Evolutionary conservation across 169 alveolate genomes (phyloP), one percentile per base, ranked within the genome.

Genomic region (Eimeria sp.): DNA sequence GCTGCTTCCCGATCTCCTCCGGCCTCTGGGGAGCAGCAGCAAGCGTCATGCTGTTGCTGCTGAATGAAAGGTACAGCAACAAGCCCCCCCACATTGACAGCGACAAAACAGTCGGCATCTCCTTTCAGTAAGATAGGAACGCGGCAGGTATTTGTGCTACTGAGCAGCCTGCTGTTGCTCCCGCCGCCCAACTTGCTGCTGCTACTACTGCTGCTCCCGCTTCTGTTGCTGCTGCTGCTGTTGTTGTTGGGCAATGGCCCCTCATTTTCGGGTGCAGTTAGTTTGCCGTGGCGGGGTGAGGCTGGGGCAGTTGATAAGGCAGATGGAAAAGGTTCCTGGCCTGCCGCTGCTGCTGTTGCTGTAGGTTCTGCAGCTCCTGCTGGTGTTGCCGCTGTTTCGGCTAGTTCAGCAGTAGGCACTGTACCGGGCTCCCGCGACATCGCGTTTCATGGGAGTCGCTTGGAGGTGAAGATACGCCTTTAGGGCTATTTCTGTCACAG

Each of bases 91-190:
- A 77, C 87, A 46, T 77, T 77, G 64, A 77, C 87, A 40, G 87
- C 87, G 14, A 77, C 87, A 23, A 77, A 77, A 16, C 62, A 46
- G 66, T 77, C 87, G 11, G 87, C 87, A 18, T 77, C 87, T 77
- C 87, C 87, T 60, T 77, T 77, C 18, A 77, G 60, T 66, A 77
- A n/a, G 20, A 77, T 40, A 16, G 87, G 87, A 23, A 49, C 87
- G 40, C 87, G 87, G 87, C 87, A 77, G 33, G 87, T 77, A 66
- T 52, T 77, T 52, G 87, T 77, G 87, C 87, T 77, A 60, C 87
- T 77, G 18, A 77, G 64, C 46, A 77, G 60, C 64, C 87, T 77
- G 58, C 43, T 77, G 87, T 43, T 77, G 52, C n/a, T n/a, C n/a
- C n/a, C n/a, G n/a, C n/a, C n/a, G n/a, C n/a, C n/a, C n/a, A n/a